A percentile compares a stretch with the other conserved stretches of the same genome.
Evolutionary conservation across 495 filamentous ascomycete genomes (phyloP).

Genomic region (Aspergillus wentii): DNA sequence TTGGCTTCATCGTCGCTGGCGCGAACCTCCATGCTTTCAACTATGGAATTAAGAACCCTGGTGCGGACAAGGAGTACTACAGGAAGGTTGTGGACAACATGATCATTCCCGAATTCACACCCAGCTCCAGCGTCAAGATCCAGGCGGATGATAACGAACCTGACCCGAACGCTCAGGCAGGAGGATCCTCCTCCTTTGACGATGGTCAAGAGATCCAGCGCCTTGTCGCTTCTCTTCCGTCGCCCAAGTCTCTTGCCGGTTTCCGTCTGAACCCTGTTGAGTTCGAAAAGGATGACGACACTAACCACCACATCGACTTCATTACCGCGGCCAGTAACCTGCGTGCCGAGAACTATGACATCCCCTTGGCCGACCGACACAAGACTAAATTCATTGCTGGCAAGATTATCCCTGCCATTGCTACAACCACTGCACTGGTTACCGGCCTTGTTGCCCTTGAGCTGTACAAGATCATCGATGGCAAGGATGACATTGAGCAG

Average conservation of each 20-base stretch:
- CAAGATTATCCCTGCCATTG: constrained; percentile 99
- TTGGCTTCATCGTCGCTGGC: constrained; percentile 78
- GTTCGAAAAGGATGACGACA: constrained; percentile 99
- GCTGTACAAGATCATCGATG: constrained; percentile 94
- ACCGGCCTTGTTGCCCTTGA: constrained; percentile 91
- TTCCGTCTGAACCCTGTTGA: constrained; percentile 89
- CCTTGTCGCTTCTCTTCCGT: constrained; percentile 63
- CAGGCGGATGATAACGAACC: constrained; percentile 94
- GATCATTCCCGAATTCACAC: constrained; percentile 94
- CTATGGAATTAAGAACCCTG: constrained; percentile 81
- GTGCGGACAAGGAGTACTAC: constrained; percentile 62
- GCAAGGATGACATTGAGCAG: constrained; percentile 89
- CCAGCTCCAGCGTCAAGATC: constrained; percentile 90
- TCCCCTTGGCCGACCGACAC: constrained; percentile 84
- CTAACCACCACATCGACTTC: constrained; percentile 98
- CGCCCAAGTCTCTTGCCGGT: constrained; percentile 72
- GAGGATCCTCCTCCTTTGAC: constrained; percentile 51
- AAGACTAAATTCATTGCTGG: constrained; percentile 99
- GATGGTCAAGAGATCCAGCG: constrained; percentile 68
- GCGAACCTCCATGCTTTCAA: constrained; percentile 97
- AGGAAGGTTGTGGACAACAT: constrained; percentile 78
- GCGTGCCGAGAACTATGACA: constrained; percentile 96
- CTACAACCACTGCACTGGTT: constrained; percentile 92
- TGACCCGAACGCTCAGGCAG: constrained; percentile 72
- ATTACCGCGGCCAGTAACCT: constrained; percentile 97